Conservation (phyloP, 768 basidiomycete genomes). For the Termitomyces sp. region DNA sequence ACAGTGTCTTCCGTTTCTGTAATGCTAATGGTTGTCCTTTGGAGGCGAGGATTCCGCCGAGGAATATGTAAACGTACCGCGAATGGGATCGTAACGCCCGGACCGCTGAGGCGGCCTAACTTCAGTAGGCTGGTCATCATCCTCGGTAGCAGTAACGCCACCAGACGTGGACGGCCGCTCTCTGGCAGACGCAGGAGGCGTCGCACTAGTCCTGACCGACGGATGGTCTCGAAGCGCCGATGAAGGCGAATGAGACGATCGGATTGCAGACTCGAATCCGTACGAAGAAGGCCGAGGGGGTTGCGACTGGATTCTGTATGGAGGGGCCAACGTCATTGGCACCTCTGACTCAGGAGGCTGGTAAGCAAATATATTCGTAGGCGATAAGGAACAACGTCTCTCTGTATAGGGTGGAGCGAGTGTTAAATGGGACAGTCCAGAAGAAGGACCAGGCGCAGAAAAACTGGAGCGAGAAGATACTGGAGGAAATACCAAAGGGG, state of each 20-base stretch:
- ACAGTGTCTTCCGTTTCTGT: constrained; percentile 17
- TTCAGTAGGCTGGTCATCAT: constrained; percentile 1
- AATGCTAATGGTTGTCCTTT: constrained; percentile 15
- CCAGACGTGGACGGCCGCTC: neutral
- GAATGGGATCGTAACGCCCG: constrained; percentile 52
- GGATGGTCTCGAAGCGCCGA: constrained; percentile 32
- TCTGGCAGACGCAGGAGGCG: constrained; percentile 18
- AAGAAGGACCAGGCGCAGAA: constrained; percentile 1
- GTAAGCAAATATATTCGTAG: constrained; percentile 30
- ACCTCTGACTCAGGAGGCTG: constrained; percentile 7
- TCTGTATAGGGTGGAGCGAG: constrained; percentile 12
- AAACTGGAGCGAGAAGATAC: constrained; percentile 9
- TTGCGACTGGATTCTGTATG: too few relatives aligned
- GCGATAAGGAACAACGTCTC: constrained; percentile 31
- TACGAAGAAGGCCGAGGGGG: constrained; percentile 5
- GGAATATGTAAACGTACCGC: constrained; percentile 37
- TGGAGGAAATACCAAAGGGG: constrained; percentile 27
- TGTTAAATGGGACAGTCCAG: constrained; percentile 5
- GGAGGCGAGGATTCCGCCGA: constrained; percentile 25
- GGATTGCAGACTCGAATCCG: constrained; percentile 35
- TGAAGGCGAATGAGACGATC: constrained; percentile 33
- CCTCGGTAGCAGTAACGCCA: neutral
- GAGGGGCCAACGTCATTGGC: too few relatives aligned
- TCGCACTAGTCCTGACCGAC: constrained; percentile 25
- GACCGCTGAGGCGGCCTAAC: constrained; percentile 27